Conservation (phyloP, 805 yeast genomes). For the Kazachstania kunashirensis region DNA sequence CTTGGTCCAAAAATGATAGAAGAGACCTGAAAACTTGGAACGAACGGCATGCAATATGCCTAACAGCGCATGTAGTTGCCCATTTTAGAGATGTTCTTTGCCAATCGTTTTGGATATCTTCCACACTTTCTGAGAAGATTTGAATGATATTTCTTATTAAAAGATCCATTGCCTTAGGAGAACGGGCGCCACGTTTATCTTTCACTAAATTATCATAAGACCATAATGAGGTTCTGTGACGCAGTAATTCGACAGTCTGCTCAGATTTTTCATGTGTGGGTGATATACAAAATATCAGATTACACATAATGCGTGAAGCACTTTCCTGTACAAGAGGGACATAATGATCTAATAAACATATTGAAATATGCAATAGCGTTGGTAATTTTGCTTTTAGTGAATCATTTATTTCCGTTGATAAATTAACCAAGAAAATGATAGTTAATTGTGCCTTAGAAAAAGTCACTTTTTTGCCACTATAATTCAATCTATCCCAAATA, state of each 20-base stretch:
- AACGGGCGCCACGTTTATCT: conserved; percentile 68
- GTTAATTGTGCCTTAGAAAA: conserved; percentile 85
- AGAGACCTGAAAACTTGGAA: conserved; percentile 86
- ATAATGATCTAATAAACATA: conserved; percentile 83
- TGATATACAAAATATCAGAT: conserved; percentile 55
- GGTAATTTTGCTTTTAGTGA: conserved; percentile 54
- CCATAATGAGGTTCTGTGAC: conserved; percentile 56
- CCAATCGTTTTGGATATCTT: conserved; percentile 70
- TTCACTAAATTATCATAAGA: conserved; percentile 74
- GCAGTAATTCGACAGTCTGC: conserved; percentile 47
- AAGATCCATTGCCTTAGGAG: conserved; percentile 78
- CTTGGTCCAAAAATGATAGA: conserved; percentile 69
- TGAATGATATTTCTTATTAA: conserved; percentile 55
- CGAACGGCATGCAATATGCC: conserved; percentile 94
- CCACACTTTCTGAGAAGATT: conserved; percentile 39
- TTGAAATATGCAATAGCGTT: conserved; percentile 63
- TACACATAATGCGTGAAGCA: conserved; percentile 65
- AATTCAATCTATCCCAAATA: conserved; percentile 45
- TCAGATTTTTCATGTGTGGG: conserved; percentile 44
- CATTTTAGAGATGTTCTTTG: conserved; percentile 71
- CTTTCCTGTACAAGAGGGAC: conserved; percentile 74
- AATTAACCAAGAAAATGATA: conserved; percentile 72
- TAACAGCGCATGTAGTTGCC: conserved; percentile 96
- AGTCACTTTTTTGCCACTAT: conserved; percentile 56
- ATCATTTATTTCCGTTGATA: conserved; percentile 59